Evolutionary conservation across 768 basidiomycete genomes (phyloP).

Genomic region (Leccinum fibrillosum): DNA sequence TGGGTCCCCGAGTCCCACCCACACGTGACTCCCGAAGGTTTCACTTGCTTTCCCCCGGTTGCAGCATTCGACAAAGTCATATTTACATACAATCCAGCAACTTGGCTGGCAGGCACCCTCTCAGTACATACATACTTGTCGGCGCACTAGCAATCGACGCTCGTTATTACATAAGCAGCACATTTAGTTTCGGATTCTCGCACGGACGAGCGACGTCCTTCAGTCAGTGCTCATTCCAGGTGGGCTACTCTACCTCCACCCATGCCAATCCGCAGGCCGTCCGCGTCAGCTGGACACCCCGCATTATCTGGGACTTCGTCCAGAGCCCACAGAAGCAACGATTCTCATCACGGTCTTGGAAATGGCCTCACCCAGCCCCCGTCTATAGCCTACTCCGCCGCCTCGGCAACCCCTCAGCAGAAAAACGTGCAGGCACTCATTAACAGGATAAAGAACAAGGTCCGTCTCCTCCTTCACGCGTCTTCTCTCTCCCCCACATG

Average conservation of each 20-base stretch:
- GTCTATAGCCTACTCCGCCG: slow-evolving; percentile 36
- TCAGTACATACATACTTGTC: neutral
- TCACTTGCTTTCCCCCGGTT: neutral
- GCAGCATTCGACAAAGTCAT: neutral
- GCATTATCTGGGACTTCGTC: slow-evolving; percentile 35
- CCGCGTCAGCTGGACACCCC: slow-evolving; percentile 50
- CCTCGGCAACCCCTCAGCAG: slow-evolving; percentile 62
- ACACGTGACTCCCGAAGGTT: slow-evolving; percentile 30
- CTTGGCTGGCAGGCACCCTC: neutral
- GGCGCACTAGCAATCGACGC: neutral
- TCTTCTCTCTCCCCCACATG: neutral
- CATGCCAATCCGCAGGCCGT: slow-evolving; percentile 59
- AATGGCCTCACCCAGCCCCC: slow-evolving; percentile 33
- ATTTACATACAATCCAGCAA: neutral
- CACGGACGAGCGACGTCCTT: slow-evolving; percentile 17
- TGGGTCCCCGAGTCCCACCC: slow-evolving; percentile 29
- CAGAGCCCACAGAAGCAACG: slow-evolving; percentile 59
- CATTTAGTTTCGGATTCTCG: slow-evolving; percentile 14
- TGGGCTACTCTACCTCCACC: slow-evolving; percentile 21
- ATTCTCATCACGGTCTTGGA: slow-evolving; percentile 48
- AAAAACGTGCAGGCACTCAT: slow-evolving; percentile 81
- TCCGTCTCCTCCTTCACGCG: slow-evolving; percentile 27
- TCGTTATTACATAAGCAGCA: slow-evolving; percentile 23
- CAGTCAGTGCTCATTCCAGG: slow-evolving; percentile 8
- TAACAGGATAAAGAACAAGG: slow-evolving; percentile 79